Conservation (phyloP, 31 red algal genomes). For the Endocladia muricata region DNA sequence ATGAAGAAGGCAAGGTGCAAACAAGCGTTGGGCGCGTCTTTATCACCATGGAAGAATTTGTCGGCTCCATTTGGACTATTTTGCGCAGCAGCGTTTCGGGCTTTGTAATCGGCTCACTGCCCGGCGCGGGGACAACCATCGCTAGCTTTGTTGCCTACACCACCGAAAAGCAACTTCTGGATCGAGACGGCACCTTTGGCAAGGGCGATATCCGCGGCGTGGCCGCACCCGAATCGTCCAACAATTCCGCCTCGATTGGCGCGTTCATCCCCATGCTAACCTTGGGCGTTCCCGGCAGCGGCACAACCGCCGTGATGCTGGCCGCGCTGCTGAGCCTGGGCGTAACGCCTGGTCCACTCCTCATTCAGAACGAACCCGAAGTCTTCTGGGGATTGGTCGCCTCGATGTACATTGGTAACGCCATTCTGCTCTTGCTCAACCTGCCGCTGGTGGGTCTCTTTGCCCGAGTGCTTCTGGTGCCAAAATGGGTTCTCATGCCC, state of each 20-base stretch:
- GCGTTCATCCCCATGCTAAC: slow-evolving; percentile 2
- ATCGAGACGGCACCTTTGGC: not conserved
- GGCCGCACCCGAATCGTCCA: slow-evolving; percentile 1
- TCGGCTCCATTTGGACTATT: not conserved
- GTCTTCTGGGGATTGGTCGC: not conserved
- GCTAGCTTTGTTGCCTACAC: not conserved
- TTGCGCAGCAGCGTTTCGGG: not conserved
- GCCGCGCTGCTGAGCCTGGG: not conserved
- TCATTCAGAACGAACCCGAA: not conserved
- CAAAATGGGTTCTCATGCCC: not conserved
- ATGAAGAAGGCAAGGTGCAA: not conserved
- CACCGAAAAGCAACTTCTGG: not conserved
- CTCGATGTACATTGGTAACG: not conserved
- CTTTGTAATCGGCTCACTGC: not conserved
- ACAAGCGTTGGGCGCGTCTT: not conserved
- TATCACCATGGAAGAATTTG: not conserved
- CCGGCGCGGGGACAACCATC: not conserved
- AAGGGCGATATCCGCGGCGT: not conserved
- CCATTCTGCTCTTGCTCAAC: not conserved
- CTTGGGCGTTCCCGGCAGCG: not conserved
- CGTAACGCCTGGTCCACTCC: not conserved
- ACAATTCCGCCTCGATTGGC: not conserved
- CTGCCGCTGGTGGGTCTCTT: not conserved
- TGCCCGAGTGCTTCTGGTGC: not conserved
- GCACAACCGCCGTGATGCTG: slow-evolving; percentile 5